phyloP scores from a whole-genome alignment of 2,329 filamentous ascomycete genomes.

The Mariannaea elegans region DNA sequence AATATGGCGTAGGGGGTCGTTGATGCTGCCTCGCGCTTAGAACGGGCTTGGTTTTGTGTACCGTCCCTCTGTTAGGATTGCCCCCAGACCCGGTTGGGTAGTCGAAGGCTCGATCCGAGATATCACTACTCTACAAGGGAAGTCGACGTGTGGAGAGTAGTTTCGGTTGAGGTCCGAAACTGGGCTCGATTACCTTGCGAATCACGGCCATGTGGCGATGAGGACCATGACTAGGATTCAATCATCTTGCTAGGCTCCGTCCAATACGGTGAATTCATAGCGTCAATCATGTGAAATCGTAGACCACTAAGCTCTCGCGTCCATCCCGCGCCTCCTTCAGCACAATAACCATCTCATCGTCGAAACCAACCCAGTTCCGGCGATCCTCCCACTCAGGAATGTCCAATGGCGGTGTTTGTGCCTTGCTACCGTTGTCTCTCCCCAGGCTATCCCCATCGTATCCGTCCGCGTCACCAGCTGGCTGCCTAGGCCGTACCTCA shows the following conservation, averaged over 20 bases:
- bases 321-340: constrained; percentile 75
- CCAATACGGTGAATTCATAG: constrained; percentile 7
- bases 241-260: neutral
- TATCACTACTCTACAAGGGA: neutral
- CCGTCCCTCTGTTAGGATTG: too few species aligned
- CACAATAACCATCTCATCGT: constrained; percentile 91
- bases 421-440: constrained; percentile 1
- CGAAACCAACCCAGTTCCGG: constrained; percentile 81
- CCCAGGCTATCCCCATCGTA: constrained; percentile 6
- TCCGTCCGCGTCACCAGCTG: constrained; percentile 32
- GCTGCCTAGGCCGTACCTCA: constrained; percentile 56
- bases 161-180: neutral
- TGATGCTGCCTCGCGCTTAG: neutral
- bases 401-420: constrained; percentile 4
- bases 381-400: constrained; percentile 53
- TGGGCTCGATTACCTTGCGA: neutral
- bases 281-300: constrained; percentile 77
- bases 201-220: neutral
- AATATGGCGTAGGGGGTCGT: neutral
- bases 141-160: neutral
- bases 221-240: neutral
- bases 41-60: too few species aligned
- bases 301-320: constrained; percentile 79
- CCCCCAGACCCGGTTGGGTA: neutral
- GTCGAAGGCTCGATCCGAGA: neutral